Evolutionary conservation across 371 early-diverging fungal species (phyloP).

Genomic region (Fennellomyces sp.): DNA sequence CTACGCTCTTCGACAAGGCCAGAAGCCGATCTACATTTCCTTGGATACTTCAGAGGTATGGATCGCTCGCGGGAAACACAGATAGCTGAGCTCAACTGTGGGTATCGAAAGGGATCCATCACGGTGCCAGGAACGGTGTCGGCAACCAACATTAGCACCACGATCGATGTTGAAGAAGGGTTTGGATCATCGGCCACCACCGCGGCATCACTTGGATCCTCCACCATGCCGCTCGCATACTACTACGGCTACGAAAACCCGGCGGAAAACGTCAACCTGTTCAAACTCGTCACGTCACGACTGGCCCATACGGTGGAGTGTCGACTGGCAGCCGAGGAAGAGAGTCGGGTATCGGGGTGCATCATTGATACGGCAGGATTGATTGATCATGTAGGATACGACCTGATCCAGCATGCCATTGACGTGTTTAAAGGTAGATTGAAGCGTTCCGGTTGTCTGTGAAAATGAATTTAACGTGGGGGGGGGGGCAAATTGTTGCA

Average conservation of each 20-base stretch:
- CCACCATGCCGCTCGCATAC: constrained; percentile 82
- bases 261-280: constrained; percentile 78
- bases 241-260: constrained; percentile 89
- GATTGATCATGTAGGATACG: constrained; percentile 67
- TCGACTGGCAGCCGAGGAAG: constrained; percentile 67
- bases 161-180: constrained; percentile 87
- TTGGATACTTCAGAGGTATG: constrained; percentile 84
- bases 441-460: no score
- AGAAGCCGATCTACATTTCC: constrained; percentile 82
- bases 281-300: constrained; percentile 61
- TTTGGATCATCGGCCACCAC: constrained; percentile 80
- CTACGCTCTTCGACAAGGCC: constrained; percentile 80
- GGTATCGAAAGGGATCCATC: constrained; percentile 66
- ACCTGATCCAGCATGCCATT: constrained; percentile 66
- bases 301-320: constrained; percentile 69
- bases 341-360: constrained; percentile 66
- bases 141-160: constrained; percentile 74
- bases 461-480: not conserved
- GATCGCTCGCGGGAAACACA: not conserved
- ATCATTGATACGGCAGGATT: constrained; percentile 72
- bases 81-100: not conserved
- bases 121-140: constrained; percentile 87
- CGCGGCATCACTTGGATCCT: constrained; percentile 65
- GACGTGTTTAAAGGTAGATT: constrained; percentile 66
- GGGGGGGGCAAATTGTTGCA: constrained; percentile 7